Percentiles rank a stretch among this genome's conserved stretches.
Evolutionary conservation across 495 filamentous ascomycete species (phyloP).

Genomic region (Aspergillus egyptiacus): DNA sequence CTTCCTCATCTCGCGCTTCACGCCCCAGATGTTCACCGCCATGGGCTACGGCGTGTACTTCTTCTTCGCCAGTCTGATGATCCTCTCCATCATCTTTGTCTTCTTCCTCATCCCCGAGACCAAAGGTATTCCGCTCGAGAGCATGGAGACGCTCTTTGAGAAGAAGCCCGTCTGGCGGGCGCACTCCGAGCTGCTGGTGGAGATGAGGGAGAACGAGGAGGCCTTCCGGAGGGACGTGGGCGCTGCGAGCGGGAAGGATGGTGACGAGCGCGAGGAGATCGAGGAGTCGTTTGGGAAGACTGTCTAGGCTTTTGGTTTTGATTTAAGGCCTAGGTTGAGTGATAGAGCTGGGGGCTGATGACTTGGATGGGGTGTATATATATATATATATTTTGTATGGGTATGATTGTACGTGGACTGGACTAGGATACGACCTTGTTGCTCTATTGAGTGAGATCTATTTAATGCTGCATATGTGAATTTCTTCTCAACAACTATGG

Average conservation of each 20-base stretch:
- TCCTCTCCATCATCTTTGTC: constrained; percentile 59
- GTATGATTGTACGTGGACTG: background rate
- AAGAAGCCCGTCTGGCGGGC: constrained; percentile 50
- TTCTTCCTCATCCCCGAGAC: constrained; percentile 66
- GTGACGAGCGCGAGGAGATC: constrained; percentile 11
- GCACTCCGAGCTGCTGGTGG: constrained; percentile 43
- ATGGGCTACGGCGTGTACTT: constrained; percentile 73
- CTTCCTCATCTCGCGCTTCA: constrained; percentile 67
- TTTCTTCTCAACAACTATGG: too few relatives aligned
- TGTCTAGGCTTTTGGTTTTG: too few relatives aligned
- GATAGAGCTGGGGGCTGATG: too few relatives aligned
- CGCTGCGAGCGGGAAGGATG: constrained; percentile 23
- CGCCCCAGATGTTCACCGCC: constrained; percentile 66
- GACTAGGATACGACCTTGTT: too few relatives aligned
- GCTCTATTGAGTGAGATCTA: too few relatives aligned
- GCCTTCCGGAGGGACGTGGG: constrained; percentile 48
- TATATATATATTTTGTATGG: background rate
- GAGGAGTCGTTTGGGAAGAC: constrained; percentile 11
- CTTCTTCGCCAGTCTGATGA: constrained; percentile 70
- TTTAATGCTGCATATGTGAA: too few relatives aligned
- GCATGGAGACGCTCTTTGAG: constrained; percentile 53
- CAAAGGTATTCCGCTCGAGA: constrained; percentile 49
- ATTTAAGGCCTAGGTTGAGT: too few relatives aligned
- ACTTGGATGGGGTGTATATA: too few relatives aligned
- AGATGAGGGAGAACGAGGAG: constrained; percentile 45